Conservation (phyloP, 202 grass and related monocot genomes). For the Elaeis oleifera region DNA sequence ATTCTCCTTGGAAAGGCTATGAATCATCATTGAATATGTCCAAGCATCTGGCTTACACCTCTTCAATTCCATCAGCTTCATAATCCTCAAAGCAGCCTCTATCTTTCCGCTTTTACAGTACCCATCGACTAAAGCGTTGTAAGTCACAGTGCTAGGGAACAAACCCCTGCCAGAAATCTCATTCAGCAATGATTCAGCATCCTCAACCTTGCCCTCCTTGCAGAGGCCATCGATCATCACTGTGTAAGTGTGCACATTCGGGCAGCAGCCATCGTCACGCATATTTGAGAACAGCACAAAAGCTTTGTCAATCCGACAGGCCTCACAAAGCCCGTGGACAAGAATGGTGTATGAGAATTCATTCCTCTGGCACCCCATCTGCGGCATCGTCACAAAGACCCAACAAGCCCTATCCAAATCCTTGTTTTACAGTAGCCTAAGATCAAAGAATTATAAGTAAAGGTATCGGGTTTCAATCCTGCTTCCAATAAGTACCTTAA, state of each 20-base stretch:
- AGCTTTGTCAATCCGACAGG: constrained; percentile 2
- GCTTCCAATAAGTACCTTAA: neutral
- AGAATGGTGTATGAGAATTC: constrained; percentile 21
- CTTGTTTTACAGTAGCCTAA: constrained; percentile 1
- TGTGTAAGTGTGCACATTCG: constrained; percentile 22
- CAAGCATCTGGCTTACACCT: constrained; percentile 7
- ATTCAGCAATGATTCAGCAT: constrained; percentile 14
- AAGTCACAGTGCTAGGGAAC: constrained; percentile 14
- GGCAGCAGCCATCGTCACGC: constrained; percentile 6
- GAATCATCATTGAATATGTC: constrained; percentile 20
- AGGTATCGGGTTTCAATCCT: constrained; percentile 8
- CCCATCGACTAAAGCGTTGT: constrained; percentile 22
- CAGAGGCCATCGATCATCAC: constrained; percentile 28
- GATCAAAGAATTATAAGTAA: constrained; percentile 20
- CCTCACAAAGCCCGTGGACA: constrained; percentile 12
- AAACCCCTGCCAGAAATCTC: constrained; percentile 17
- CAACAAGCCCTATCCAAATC: constrained; percentile 12
- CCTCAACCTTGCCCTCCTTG: constrained; percentile 6
- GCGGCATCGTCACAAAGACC: constrained; percentile 23
- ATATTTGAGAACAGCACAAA: constrained; percentile 19
- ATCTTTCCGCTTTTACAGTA: constrained; percentile 9
- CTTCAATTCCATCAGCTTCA: constrained; percentile 17
- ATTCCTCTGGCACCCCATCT: constrained; percentile 5
- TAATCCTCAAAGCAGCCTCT: constrained; percentile 19
- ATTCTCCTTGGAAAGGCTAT: constrained; percentile 17